phyloP scores from a whole-genome alignment of 139 green algal genomes.

The Marvania coccoides region DNA sequence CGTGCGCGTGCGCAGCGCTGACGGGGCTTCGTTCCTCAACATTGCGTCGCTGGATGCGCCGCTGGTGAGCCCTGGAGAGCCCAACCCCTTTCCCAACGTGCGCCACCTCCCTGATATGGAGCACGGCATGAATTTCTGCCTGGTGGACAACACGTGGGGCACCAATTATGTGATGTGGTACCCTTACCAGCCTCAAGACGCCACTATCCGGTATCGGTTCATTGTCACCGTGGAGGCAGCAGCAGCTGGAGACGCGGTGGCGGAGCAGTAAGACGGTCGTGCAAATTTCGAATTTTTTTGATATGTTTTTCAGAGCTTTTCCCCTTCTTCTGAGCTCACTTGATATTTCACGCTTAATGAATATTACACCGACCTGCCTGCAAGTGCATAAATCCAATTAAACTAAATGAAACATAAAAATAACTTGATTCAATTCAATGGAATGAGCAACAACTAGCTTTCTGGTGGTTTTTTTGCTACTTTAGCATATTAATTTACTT shows the following conservation, averaged over 20 bases:
- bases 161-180: neutral
- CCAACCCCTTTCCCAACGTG: slow-evolving; percentile 31
- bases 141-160: slow-evolving; percentile 50
- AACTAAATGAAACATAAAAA: neutral
- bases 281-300: too few species aligned
- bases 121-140: slow-evolving; percentile 31
- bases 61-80: slow-evolving; percentile 33
- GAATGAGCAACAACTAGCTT: too few species aligned
- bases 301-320: too few species aligned
- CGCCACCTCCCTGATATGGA: slow-evolving; percentile 23
- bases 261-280: neutral
- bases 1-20: slow-evolving; percentile 19
- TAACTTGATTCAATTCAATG: neutral
- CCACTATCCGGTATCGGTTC: neutral
- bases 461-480: too few species aligned
- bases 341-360: too few species aligned
- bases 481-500: too few species aligned
- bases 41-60: slow-evolving; percentile 38
- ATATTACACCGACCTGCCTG: too few species aligned
- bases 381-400: neutral
- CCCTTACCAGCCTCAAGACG: neutral
- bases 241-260: neutral
- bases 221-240: neutral
- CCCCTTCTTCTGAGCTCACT: too few species aligned
- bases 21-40: neutral